phyloP scores from a whole-genome alignment of 2,329 filamentous ascomycete genomes.

The Claviceps sp. region DNA sequence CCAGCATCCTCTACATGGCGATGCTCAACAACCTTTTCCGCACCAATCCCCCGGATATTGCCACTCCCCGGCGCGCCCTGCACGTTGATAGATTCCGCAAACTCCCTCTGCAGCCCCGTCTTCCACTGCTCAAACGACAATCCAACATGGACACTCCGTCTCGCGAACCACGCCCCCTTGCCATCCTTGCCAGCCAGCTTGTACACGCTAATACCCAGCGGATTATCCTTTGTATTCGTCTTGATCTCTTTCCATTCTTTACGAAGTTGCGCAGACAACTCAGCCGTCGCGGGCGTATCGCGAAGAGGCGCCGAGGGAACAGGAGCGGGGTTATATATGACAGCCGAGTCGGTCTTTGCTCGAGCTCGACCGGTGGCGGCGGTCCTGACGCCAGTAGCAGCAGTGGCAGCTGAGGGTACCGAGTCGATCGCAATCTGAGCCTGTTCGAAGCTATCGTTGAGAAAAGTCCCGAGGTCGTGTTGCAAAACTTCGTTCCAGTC shows the following conservation, averaged over 20 bases:
- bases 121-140: slow-evolving; percentile 68
- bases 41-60: slow-evolving; percentile 73
- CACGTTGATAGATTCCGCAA: slow-evolving; percentile 61
- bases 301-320: slow-evolving; percentile 22
- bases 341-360: slow-evolving; percentile 41
- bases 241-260: slow-evolving; percentile 84
- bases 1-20: slow-evolving; percentile 43
- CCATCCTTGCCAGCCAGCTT: slow-evolving; percentile 70
- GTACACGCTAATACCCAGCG: slow-evolving; percentile 62
- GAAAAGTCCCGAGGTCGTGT: slow-evolving; percentile 38
- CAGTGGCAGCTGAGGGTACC: slow-evolving; percentile 41
- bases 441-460: slow-evolving; percentile 47
- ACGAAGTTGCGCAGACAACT: slow-evolving; percentile 37
- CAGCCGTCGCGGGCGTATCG: slow-evolving; percentile 29
- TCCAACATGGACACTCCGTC: slow-evolving; percentile 69
- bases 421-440: slow-evolving; percentile 64
- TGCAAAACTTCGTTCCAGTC: slow-evolving; percentile 34
- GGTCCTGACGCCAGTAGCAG: slow-evolving; percentile 14
- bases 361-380: slow-evolving; percentile 34
- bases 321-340: slow-evolving; percentile 36
- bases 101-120: slow-evolving; percentile 63
- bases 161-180: slow-evolving; percentile 79
- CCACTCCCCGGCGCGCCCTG: slow-evolving; percentile 57
- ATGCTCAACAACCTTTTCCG: slow-evolving; percentile 59
- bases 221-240: slow-evolving; percentile 57